Percentiles rank a stretch among this genome's conserved stretches.
These are phyloP conservation scores for Betula pendula DNA, from an alignment of 306 rosid species.

Conservation along the genomic window DNA sequence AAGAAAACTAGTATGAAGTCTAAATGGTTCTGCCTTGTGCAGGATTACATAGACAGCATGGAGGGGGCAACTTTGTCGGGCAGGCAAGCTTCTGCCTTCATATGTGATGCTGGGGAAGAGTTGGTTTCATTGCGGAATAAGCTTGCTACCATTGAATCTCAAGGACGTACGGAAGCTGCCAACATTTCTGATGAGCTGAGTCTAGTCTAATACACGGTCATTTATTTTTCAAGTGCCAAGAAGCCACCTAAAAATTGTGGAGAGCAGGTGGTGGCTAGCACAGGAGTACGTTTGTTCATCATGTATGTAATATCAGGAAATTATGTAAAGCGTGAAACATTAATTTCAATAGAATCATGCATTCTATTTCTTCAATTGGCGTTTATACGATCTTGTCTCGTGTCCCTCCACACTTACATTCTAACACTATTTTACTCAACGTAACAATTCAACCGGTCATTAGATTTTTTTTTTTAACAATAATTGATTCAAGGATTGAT, in stretches of 20 bases:
- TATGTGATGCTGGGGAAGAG: constrained; percentile 83
- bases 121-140: constrained; percentile 69
- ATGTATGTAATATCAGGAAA: constrained; percentile 16
- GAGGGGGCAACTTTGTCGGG: constrained; percentile 99
- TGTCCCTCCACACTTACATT: too few species aligned
- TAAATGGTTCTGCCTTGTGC: constrained; percentile 22
- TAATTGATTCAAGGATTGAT: too few species aligned
- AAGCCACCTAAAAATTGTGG: constrained; percentile 12
- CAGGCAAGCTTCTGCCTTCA: constrained; percentile 83
- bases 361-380: too few species aligned
- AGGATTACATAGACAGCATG: constrained; percentile 99
- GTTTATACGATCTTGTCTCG: too few species aligned
- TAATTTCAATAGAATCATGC: background rate
- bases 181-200: constrained; percentile 70
- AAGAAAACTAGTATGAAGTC: background rate
- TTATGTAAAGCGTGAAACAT: constrained; percentile 24
- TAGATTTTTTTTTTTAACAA: too few species aligned
- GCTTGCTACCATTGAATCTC: constrained; percentile 43
- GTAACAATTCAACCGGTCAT: too few species aligned
- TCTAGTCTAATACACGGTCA: constrained; percentile 51
- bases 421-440: too few species aligned
- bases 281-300: background rate
- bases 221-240: background rate
- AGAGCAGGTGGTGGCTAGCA: constrained; percentile 4
- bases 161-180: constrained; percentile 33